A percentile compares a stretch with the other conserved stretches of the same genome.
These are phyloP conservation scores for Porphyra umbilicalis DNA, from an alignment of 31 red algal species.

Conservation along the genomic window DNA sequence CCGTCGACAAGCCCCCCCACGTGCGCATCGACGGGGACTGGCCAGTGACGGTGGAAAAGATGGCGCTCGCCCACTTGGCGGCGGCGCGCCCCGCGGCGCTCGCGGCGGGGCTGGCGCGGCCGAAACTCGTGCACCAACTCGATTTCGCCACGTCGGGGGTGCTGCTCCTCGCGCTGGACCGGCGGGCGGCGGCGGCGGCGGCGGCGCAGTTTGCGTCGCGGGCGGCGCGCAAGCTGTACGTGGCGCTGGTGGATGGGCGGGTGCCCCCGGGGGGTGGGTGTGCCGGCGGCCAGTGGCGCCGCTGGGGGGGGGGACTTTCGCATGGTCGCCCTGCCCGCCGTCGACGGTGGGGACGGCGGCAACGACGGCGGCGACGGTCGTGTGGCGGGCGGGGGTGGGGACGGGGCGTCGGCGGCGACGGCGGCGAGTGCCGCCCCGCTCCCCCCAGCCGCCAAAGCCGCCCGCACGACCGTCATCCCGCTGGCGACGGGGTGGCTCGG, in stretches of 20 bases:
- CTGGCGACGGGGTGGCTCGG: conserved; percentile 26
- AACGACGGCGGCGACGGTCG: background rate
- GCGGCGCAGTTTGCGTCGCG: conserved; percentile 60
- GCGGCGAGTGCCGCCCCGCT: too few relatives aligned
- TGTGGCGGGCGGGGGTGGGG: too few relatives aligned
- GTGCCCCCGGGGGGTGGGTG: background rate
- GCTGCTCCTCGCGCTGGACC: conserved; percentile 55
- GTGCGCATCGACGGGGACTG: conserved; percentile 86
- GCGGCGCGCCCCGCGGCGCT: background rate
- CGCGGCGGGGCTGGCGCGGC: background rate
- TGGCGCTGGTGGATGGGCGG: conserved; percentile 79
- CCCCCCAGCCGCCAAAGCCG: conserved; percentile 17
- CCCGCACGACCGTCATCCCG: conserved; percentile 19
- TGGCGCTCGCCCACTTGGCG: conserved; percentile 23
- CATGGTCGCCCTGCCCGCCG: background rate
- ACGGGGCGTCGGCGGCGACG: conserved; percentile 3
- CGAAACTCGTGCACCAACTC: conserved; percentile 74
- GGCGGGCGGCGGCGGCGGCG: conserved; percentile 41
- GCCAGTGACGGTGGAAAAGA: conserved; percentile 58
- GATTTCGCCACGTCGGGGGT: conserved; percentile 97
- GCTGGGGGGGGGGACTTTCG: background rate
- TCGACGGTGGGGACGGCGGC: background rate
- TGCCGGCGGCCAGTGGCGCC: background rate
- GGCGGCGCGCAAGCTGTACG: conserved; percentile 46
- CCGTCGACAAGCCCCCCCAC: conserved; percentile 78